A percentile compares a stretch with the other conserved stretches of the same genome.
Conservation (phyloP, 345 rosid species). For the Trapa bicornis region DNA sequence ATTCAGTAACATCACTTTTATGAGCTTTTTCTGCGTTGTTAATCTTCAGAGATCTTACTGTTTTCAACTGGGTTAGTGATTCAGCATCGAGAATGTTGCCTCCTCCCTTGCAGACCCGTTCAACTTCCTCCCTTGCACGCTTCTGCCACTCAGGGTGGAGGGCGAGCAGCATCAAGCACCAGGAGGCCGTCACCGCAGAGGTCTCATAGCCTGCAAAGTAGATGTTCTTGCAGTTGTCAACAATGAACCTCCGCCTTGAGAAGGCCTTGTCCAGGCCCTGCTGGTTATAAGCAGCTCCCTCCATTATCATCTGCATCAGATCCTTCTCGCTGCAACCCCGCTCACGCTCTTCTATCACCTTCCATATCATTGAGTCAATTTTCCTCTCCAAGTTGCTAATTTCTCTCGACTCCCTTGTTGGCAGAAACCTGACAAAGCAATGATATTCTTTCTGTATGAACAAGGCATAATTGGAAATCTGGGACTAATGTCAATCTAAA, state of each 20-base stretch:
- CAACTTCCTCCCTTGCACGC: slow-evolving; percentile 40
- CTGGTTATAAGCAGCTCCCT: slow-evolving; percentile 36
- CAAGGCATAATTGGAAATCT: too few species aligned
- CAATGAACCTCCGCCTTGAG: slow-evolving; percentile 41
- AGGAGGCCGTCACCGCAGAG: slow-evolving; percentile 60
- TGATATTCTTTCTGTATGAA: not conserved
- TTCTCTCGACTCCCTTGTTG: slow-evolving; percentile 24
- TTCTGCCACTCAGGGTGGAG: slow-evolving; percentile 67
- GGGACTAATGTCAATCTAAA: not conserved
- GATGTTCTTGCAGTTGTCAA: slow-evolving; percentile 77
- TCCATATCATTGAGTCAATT: slow-evolving; percentile 56
- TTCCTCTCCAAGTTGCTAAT: slow-evolving; percentile 43
- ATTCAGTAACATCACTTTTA: too few species aligned
- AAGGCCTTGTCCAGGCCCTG: slow-evolving; percentile 22
- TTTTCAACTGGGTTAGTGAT: slow-evolving; percentile 36
- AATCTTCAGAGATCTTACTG: slow-evolving; percentile 26
- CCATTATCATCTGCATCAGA: slow-evolving; percentile 54
- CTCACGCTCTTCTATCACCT: slow-evolving; percentile 46
- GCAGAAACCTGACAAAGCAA: slow-evolving; percentile 23
- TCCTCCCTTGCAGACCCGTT: slow-evolving; percentile 22
- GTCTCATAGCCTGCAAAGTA: slow-evolving; percentile 81
- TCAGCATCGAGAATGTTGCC: slow-evolving; percentile 27
- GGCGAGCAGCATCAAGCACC: slow-evolving; percentile 83
- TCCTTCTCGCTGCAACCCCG: slow-evolving; percentile 39
- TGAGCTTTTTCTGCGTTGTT: too few species aligned